Evolutionary conservation across 257 asterid species (phyloP).

Genomic region (Ilex aquifolium): DNA sequence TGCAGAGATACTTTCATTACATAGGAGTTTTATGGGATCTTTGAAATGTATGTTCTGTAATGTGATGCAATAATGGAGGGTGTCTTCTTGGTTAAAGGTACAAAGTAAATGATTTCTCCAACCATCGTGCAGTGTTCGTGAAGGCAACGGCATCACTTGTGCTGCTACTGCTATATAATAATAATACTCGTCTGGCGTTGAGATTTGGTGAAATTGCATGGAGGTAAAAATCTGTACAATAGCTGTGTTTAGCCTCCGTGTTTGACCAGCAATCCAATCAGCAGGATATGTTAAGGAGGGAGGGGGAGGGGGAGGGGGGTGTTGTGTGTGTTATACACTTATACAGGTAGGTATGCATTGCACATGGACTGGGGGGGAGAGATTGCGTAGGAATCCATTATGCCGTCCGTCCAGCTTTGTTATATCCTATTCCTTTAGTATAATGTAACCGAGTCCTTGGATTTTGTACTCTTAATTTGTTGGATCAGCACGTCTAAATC

Average conservation of each 20-base stretch:
- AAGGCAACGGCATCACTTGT: slow-evolving; percentile 62
- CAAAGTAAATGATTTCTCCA: too few relatives aligned
- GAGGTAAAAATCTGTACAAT: slow-evolving; percentile 5
- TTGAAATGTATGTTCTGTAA: too few relatives aligned
- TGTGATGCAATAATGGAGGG: too few relatives aligned
- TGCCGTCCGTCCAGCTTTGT: slow-evolving; percentile 11
- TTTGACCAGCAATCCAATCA: slow-evolving; percentile 45
- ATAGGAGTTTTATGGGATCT: too few relatives aligned
- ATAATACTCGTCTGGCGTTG: neutral
- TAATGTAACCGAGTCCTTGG: slow-evolving; percentile 28
- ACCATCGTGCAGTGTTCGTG: slow-evolving; percentile 34
- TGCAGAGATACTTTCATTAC: too few relatives aligned
- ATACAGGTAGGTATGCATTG: too few relatives aligned
- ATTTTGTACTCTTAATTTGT: slow-evolving; percentile 26
- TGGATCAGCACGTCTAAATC: slow-evolving; percentile 34
- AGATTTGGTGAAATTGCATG: neutral
- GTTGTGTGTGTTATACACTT: neutral
- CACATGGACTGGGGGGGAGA: neutral
- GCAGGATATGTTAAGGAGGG: neutral
- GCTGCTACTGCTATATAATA: slow-evolving; percentile 7
- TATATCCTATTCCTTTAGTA: slow-evolving; percentile 6
- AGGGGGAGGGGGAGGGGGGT: neutral
- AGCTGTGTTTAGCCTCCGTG: slow-evolving; percentile 33
- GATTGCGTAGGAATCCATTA: slow-evolving; percentile 42
- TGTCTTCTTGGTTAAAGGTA: too few relatives aligned